A percentile compares a stretch with the other conserved stretches of the same genome.
Evolutionary conservation across 2,329 filamentous ascomycete species (phyloP).

Genomic region (Trichoderma guizhouense): DNA sequence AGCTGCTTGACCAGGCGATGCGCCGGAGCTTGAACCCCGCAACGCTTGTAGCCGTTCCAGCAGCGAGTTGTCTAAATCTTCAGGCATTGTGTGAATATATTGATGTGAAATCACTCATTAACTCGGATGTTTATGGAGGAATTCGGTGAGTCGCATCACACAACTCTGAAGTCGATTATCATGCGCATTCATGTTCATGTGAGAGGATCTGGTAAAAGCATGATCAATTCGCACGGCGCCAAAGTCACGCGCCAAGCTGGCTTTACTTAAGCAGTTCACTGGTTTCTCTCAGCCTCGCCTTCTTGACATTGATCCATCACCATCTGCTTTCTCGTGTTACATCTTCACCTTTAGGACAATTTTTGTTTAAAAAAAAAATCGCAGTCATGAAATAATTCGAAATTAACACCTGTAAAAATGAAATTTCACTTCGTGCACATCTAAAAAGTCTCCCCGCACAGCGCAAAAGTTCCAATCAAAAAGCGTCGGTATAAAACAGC

Average conservation of each 20-base stretch:
- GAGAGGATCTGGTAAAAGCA: neutral
- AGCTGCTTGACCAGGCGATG: conserved; percentile 35
- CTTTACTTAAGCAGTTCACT: conserved; percentile 3
- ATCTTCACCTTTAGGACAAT: neutral
- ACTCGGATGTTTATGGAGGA: neutral
- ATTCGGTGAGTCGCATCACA: neutral
- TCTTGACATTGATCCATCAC: neutral
- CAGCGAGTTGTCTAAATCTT: conserved; percentile 45
- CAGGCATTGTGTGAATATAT: conserved; percentile 28
- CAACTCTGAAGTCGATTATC: neutral
- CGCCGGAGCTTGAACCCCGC: conserved; percentile 27
- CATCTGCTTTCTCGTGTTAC: neutral
- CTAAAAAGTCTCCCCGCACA: neutral
- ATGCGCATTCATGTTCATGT: neutral
- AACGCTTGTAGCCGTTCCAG: conserved; percentile 55
- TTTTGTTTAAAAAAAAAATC: neutral
- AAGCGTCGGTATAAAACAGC: neutral
- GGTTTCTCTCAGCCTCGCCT: neutral
- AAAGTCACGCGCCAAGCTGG: conserved; percentile 11
- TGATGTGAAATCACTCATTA: neutral
- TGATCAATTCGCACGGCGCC: neutral
- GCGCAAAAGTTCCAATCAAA: neutral
- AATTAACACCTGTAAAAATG: neutral
- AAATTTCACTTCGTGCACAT: neutral
- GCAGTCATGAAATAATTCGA: neutral